Evolutionary conservation across 257 asterid genomes (phyloP).

Genomic region (Nemophila menziesii): DNA sequence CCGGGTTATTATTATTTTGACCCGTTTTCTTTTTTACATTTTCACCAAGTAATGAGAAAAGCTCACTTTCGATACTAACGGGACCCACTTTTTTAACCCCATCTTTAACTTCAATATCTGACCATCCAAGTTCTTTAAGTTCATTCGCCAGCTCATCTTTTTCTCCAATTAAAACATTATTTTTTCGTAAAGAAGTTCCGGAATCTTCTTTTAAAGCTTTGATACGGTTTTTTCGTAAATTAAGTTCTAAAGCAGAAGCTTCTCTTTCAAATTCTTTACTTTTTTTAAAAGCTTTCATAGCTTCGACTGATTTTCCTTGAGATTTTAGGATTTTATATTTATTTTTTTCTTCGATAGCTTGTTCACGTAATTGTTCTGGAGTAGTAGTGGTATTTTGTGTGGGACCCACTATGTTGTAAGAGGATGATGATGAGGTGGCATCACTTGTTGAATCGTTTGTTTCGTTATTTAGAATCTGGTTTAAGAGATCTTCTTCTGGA

Average conservation of each 20-base stretch:
- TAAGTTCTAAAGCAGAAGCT: conserved; percentile 73
- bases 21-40: conserved; percentile 28
- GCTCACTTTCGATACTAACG: conserved; percentile 72
- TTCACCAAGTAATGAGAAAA: conserved; percentile 57
- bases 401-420: no score
- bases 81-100: conserved; percentile 45
- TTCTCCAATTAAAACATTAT: conserved; percentile 32
- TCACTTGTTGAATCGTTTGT: conserved; percentile 12
- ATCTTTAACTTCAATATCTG: conserved; percentile 64
- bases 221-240: conserved; percentile 62
- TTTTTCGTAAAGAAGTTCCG: conserved; percentile 22
- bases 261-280: conserved; percentile 95
- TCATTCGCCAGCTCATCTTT: conserved; percentile 72
- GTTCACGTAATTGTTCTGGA: conserved; percentile 82
- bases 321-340: conserved; percentile 61
- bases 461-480: conserved; percentile 29
- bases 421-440: conserved; percentile 51
- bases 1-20: conserved; percentile 28
- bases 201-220: conserved; percentile 42
- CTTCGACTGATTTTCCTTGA: conserved; percentile 91
- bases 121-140: conserved; percentile 92
- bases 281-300: conserved; percentile 67
- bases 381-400: conserved; percentile 39
- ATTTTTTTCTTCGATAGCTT: conserved; percentile 66
- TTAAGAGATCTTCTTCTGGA: conserved; percentile 24